These are phyloP conservation scores for Mallotus nudiflorus DNA, from an alignment of 345 rosid species.

Conservation along the genomic window DNA sequence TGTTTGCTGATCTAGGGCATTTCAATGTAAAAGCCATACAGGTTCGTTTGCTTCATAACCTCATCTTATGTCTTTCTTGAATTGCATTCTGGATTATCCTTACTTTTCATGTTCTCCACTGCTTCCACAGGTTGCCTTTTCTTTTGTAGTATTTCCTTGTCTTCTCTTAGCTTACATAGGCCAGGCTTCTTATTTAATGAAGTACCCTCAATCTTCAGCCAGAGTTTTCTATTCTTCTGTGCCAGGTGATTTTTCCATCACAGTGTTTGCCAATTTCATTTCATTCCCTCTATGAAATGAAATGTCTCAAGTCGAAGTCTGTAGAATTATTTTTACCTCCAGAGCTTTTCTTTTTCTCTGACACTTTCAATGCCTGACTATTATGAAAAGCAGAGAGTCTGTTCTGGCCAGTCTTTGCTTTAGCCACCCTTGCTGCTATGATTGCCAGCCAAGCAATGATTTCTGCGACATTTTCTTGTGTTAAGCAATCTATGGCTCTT, in stretches of 20 bases:
- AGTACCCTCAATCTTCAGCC: constrained; percentile 56
- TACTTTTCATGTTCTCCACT: constrained; percentile 14
- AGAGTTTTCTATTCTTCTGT: constrained; percentile 88
- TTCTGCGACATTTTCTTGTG: constrained; percentile 97
- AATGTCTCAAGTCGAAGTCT: not conserved
- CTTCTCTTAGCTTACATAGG: constrained; percentile 94
- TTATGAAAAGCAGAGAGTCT: constrained; percentile 53
- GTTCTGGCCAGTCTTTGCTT: constrained; percentile 88
- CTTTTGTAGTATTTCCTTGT: constrained; percentile 85
- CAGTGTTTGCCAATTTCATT: not conserved
- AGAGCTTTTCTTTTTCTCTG: no score
- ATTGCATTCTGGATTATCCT: constrained; percentile 4
- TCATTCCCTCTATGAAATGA: not conserved
- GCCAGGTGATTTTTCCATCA: constrained; percentile 53
- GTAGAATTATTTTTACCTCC: no score
- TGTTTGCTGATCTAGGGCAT: constrained; percentile 98
- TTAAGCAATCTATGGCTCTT: constrained; percentile 95
- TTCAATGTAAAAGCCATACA: constrained; percentile 88
- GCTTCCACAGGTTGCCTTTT: constrained; percentile 69
- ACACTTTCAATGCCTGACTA: constrained; percentile 13
- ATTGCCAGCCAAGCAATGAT: constrained; percentile 99
- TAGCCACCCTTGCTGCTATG: constrained; percentile 89
- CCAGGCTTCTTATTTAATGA: constrained; percentile 86
- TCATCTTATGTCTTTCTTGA: constrained; percentile 17
- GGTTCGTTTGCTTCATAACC: constrained; percentile 37